A percentile compares a stretch with the other conserved stretches of the same genome.
Conservation (phyloP, 352 stramenopile species). For the Phytophthora multivora region DNA sequence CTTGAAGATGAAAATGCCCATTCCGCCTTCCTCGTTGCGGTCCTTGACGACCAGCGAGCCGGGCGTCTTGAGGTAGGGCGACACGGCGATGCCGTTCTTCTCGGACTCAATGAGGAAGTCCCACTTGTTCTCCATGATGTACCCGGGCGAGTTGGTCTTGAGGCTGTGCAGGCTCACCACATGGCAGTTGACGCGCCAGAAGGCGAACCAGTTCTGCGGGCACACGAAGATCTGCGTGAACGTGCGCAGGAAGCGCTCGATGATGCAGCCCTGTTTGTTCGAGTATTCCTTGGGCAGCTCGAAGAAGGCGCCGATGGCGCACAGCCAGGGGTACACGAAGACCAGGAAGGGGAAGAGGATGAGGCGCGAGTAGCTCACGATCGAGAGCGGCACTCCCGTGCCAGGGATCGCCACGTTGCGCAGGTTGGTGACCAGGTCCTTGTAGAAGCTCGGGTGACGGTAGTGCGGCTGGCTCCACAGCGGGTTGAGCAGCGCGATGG, state of each 20-base stretch:
- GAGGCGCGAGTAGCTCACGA: conserved; percentile 85
- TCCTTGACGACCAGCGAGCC: conserved; percentile 96
- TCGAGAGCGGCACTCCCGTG: conserved; percentile 94
- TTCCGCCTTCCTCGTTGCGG: conserved; percentile 97
- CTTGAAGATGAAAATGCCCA: conserved; percentile 98
- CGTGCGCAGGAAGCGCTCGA: conserved; percentile 92
- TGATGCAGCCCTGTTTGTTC: conserved; percentile 66
- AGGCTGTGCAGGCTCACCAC: conserved; percentile 94
- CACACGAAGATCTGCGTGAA: conserved; percentile 83
- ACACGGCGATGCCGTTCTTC: conserved; percentile 92
- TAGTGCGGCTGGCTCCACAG: conserved; percentile 97
- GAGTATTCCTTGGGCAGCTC: conserved; percentile 70
- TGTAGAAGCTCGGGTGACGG: conserved; percentile 94
- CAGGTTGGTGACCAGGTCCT: conserved; percentile 96
- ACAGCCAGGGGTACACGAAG: conserved; percentile 89
- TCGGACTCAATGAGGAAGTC: conserved; percentile 95
- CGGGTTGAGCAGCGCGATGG: conserved; percentile 93
- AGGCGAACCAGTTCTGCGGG: conserved; percentile 97
- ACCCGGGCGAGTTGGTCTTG: conserved; percentile 91
- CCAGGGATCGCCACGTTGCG: conserved; percentile 97
- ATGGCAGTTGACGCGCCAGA: conserved; percentile 97
- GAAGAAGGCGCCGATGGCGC: conserved; percentile 80
- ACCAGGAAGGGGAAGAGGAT: conserved; percentile 88
- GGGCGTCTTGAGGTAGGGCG: conserved; percentile 91
- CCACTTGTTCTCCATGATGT: conserved; percentile 99